Evolutionary conservation across 2,329 filamentous ascomycete genomes (phyloP).

Genomic region (Coniochaeta hoffmannii): DNA sequence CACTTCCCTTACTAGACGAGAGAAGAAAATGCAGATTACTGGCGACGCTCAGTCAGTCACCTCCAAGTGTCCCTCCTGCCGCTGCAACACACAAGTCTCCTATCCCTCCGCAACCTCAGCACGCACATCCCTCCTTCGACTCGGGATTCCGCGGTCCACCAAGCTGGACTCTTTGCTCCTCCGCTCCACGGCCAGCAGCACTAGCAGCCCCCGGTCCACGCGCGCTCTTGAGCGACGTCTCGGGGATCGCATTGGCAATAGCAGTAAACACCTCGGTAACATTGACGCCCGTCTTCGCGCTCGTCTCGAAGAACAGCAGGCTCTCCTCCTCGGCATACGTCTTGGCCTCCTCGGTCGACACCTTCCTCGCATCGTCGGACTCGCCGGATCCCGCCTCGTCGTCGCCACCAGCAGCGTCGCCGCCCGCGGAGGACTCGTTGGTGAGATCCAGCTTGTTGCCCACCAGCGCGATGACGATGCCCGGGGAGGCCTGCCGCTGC

Average conservation of each 20-base stretch:
- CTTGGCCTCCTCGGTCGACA: slow-evolving; percentile 86
- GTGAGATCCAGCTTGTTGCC: slow-evolving; percentile 95
- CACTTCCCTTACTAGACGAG: not conserved
- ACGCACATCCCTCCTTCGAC: slow-evolving; percentile 89
- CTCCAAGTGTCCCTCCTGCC: not conserved
- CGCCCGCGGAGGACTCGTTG: slow-evolving; percentile 46
- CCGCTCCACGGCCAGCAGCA: slow-evolving; percentile 49
- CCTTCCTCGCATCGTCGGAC: slow-evolving; percentile 71
- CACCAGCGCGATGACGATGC: slow-evolving; percentile 93
- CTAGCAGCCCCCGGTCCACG: slow-evolving; percentile 60
- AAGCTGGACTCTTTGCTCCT: slow-evolving; percentile 77
- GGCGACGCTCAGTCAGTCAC: not conserved
- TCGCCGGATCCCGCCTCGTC: slow-evolving; percentile 45
- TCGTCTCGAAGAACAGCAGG: slow-evolving; percentile 94
- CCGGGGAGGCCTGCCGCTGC: slow-evolving; percentile 89
- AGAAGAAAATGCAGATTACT: not conserved
- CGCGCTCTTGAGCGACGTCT: slow-evolving; percentile 88
- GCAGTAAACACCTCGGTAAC: slow-evolving; percentile 95
- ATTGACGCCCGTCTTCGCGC: slow-evolving; percentile 91
- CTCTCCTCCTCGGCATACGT: slow-evolving; percentile 91
- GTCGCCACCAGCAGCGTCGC: slow-evolving; percentile 37
- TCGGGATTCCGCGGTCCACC: slow-evolving; percentile 63
- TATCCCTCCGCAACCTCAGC: slow-evolving; percentile 41
- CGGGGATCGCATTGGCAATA: slow-evolving; percentile 95
- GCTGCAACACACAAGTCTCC: not conserved